Evolutionary conservation across 805 yeast species (phyloP), one percentile per base, ranked within the genome.

Genomic region (Kodamaea jinghongensis): DNA sequence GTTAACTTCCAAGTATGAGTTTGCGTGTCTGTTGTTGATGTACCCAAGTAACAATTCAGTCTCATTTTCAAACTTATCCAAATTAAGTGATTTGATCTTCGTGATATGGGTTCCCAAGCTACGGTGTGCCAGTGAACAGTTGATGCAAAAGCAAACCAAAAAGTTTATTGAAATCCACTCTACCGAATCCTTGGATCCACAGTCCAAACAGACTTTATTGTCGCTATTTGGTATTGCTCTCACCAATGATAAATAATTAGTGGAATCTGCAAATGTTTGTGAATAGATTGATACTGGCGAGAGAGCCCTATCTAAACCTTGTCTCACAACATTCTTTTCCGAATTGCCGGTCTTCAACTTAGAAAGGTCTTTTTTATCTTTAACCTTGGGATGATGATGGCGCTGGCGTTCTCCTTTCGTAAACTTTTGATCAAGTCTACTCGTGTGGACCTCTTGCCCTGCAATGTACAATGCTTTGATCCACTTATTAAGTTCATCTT

Each of bases 121-220:
- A 40, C 96, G 70, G 59, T 90, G 97, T n/a, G 82, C 80, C 0
- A 95, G 89, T 0, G 96, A 81, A 52, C 98, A 90, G 36, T 81
- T 79, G 32, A 87, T 81, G 60, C 98, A 90, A 17, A 91, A 67
- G 3, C 83, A 77, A 20, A 80, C 79, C 39, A 88, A 61, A 30
- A 83, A 60, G 51, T 85, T 89, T 43, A 87, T 69, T 0, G 96
- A 86, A 3, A 91, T 75, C 96, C 96, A 90, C 49, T 89, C 96
- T 11, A 86, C 95, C 10, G 75, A 63, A 11, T 72, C 77, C 0
- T 60, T 52, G 2, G 79, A 55, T 0, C 83, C 82, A 65, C 98
- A 90, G 53, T 90, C 98, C 10, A 86, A 86, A 61, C 98, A 90
- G 2, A 48, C 45, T 3, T 59, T 50, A 52, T 90, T 90, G 23